A percentile compares a stretch with the other conserved stretches of the same genome.
Conservation (phyloP, 169 alveolate species). For the Plasmodium vinckei region DNA sequence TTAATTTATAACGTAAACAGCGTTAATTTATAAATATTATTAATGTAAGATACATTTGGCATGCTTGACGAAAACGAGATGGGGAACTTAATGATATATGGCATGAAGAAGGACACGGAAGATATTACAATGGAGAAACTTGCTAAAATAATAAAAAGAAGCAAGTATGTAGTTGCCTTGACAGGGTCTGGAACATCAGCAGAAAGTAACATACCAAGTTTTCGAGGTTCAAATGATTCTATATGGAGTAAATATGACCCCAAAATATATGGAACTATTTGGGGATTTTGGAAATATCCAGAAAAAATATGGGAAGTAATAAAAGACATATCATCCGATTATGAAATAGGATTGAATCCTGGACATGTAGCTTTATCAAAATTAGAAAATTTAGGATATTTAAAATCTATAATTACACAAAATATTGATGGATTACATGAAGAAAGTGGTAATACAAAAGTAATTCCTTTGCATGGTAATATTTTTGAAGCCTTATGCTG, state of each 20-base stretch:
- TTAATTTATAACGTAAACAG: too few relatives aligned
- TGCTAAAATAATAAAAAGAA: constrained; percentile 21
- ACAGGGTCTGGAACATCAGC: constrained; percentile 74
- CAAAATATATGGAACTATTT: constrained; percentile 60
- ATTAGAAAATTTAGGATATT: constrained; percentile 60
- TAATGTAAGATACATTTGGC: too few relatives aligned
- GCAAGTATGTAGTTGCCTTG: constrained; percentile 59
- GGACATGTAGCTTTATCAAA: constrained; percentile 56
- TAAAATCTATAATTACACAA: constrained; percentile 63
- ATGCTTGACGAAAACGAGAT: not conserved
- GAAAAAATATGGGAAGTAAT: constrained; percentile 73
- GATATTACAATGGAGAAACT: constrained; percentile 57
- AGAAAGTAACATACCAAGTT: constrained; percentile 66
- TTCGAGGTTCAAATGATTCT: constrained; percentile 41
- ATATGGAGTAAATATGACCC: constrained; percentile 70
- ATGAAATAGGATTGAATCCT: constrained; percentile 41
- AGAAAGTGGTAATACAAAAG: constrained; percentile 65
- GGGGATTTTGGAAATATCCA: constrained; percentile 73
- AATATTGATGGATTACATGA: constrained; percentile 69
- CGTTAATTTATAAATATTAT: too few relatives aligned
- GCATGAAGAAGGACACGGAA: constrained; percentile 25
- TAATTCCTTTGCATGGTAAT: constrained; percentile 61
- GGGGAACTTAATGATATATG: constrained; percentile 49
- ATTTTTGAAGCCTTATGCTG: constrained; percentile 66
- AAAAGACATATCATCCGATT: constrained; percentile 59